Percentiles rank a stretch among this genome's conserved stretches.
These are phyloP conservation scores for Glycine soja DNA, from an alignment of 306 rosid genomes.

Conservation along the genomic window DNA sequence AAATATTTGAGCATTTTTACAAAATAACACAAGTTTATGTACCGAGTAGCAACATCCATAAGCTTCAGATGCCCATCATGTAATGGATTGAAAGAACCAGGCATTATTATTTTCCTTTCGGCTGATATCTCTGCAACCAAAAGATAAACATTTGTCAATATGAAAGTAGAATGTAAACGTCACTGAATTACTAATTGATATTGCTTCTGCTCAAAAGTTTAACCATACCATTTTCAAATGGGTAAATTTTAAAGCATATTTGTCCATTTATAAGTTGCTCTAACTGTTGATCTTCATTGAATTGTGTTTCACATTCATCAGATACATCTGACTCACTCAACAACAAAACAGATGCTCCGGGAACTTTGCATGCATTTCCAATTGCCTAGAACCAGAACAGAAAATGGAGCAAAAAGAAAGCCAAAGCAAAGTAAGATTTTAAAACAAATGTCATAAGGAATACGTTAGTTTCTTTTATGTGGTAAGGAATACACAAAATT, in stretches of 20 bases:
- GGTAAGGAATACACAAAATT: slow-evolving; percentile 26
- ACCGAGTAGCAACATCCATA: slow-evolving; percentile 88
- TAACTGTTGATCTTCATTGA: slow-evolving; percentile 76
- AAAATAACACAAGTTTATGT: slow-evolving; percentile 36
- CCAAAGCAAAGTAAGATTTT: slow-evolving; percentile 44
- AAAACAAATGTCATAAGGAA: slow-evolving; percentile 14
- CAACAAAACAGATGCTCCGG: slow-evolving; percentile 61
- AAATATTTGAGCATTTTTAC: background rate
- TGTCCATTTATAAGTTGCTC: slow-evolving; percentile 79
- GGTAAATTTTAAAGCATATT: slow-evolving; percentile 84
- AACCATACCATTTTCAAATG: slow-evolving; percentile 73
- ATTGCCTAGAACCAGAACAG: slow-evolving; percentile 75
- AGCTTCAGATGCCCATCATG: slow-evolving; percentile 92
- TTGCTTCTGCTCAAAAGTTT: slow-evolving; percentile 33
- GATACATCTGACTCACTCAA: slow-evolving; percentile 71
- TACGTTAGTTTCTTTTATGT: no score
- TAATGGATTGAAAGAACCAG: slow-evolving; percentile 95
- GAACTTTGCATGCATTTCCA: slow-evolving; percentile 83
- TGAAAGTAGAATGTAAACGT: background rate
- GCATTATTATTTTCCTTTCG: slow-evolving; percentile 77
- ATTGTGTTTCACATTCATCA: slow-evolving; percentile 66
- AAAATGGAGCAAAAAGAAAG: slow-evolving; percentile 42
- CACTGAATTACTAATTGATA: slow-evolving; percentile 5
- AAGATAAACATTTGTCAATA: slow-evolving; percentile 17
- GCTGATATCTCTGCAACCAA: slow-evolving; percentile 59